Evolutionary conservation across 345 rosid genomes (phyloP), one percentile per base, ranked within the genome.

Genomic region (Melastoma malabathricum): DNA sequence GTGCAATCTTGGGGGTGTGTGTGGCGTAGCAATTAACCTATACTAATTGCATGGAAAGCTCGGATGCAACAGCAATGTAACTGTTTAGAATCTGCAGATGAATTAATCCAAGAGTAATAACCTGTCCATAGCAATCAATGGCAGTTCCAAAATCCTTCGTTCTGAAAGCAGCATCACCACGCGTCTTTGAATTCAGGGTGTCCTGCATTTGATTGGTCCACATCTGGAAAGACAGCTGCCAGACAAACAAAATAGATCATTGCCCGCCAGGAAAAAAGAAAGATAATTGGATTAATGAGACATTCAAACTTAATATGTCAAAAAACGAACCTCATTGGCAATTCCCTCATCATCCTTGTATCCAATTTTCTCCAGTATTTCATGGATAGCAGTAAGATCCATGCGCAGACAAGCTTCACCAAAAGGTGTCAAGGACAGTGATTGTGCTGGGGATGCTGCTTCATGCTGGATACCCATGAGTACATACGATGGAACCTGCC

Each of bases 381-480:
- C 76, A 57, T 68, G 74, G 13, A 75, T 71, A 6, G 80, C 74
- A 18, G 71, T 65, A 44, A 75, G 73, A 59, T 75, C 76, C 51
- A 57, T 20, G 58, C 73, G 62, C 50, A 48, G 56, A 60, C 80
- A 75, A 50, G 76, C 80, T 67, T 75, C 76, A 3, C 72, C 80
- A 15, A 75, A 50, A 17, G 80, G 73, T 25, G 73, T 64, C 29
- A 68, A 27, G 13, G 62, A 31, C 43, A 65, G 38, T 14, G 62
- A 47, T 49, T 59, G 63, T 13, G 52, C 18, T 7, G 60, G 41
- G 43, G 61, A 57, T 13, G 61, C 44, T 48, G 51, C 50, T 57
- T 60, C 79, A 16, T 59, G 63, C 15, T 57, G 50, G 47, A 75
- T 57, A 13, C 71, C 74, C 74, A 75, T 54, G 58, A 75, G 55